A percentile compares a stretch with the other conserved stretches of the same genome.
These are phyloP conservation scores for Petunia secreta DNA, from an alignment of 257 asterid species.

Conservation along the genomic window DNA sequence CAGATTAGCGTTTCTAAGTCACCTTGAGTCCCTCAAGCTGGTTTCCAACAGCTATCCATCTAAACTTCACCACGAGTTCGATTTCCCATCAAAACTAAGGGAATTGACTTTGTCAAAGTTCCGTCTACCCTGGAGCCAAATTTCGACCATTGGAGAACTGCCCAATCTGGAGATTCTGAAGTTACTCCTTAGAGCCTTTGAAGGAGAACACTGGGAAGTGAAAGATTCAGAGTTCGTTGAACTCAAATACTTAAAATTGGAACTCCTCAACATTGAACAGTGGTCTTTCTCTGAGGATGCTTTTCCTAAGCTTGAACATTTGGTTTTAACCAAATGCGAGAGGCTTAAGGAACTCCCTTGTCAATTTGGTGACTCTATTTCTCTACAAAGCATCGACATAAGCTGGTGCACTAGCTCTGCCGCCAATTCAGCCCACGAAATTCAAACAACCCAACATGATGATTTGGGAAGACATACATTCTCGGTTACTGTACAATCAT, in stretches of 20 bases:
- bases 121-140: slow-evolving; percentile 23
- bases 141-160: neutral
- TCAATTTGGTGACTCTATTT: neutral
- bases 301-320: slow-evolving; percentile 17
- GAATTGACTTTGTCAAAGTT: slow-evolving; percentile 24
- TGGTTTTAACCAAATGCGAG: slow-evolving; percentile 12
- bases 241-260: slow-evolving; percentile 24
- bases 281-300: slow-evolving; percentile 21
- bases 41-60: slow-evolving; percentile 21
- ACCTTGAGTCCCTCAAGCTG: slow-evolving; percentile 28
- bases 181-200: slow-evolving; percentile 20
- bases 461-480: neutral
- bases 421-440: neutral
- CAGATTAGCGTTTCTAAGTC: slow-evolving; percentile 3
- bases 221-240: slow-evolving; percentile 21
- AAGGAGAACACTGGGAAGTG: slow-evolving; percentile 21
- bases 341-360: neutral
- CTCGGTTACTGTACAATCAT: neutral
- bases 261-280: neutral
- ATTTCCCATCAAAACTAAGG: slow-evolving; percentile 5
- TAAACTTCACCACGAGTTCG: slow-evolving; percentile 18
- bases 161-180: slow-evolving; percentile 22
- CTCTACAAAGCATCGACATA: neutral
- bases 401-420: neutral
- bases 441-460: neutral